A percentile compares a stretch with the other conserved stretches of the same genome.
phyloP scores from a whole-genome alignment of 1,284 basidiomycete genomes.

The Melampsora larici-populina region DNA sequence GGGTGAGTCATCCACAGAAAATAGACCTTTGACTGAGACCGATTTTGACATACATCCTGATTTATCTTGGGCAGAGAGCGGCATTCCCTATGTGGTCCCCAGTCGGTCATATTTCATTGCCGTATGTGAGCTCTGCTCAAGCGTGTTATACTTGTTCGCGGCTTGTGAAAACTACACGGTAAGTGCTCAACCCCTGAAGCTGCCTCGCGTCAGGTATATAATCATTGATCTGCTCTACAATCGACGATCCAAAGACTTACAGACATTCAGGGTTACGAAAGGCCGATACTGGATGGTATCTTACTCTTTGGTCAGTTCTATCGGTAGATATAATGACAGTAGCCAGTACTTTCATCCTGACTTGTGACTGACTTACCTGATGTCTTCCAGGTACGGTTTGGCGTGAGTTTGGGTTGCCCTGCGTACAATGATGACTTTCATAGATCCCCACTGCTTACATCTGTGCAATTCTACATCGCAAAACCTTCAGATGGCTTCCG shows the following conservation, averaged over 20 bases:
- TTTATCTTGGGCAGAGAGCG: neutral
- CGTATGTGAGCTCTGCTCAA: neutral
- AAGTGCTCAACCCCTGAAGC: neutral
- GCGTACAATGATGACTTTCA: neutral
- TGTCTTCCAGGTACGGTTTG: neutral
- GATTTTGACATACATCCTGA: neutral
- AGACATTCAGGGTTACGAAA: neutral
- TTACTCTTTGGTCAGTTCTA: neutral
- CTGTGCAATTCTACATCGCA: neutral
- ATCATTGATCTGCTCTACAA: no score
- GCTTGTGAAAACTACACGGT: neutral
- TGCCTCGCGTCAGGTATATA: no score
- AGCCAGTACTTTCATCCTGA: neutral
- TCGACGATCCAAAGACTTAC: neutral
- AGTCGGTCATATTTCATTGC: neutral
- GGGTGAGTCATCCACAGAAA: neutral
- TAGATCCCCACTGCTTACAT: neutral
- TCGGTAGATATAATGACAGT: neutral
- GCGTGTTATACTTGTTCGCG: neutral
- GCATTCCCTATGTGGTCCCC: neutral
- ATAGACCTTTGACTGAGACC: neutral
- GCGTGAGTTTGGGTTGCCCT: neutral
- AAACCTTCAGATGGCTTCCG: neutral
- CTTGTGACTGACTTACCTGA: neutral
- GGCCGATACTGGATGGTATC: neutral